A percentile compares a stretch with the other conserved stretches of the same genome.
Evolutionary conservation across 305 asterid genomes (phyloP).

Genomic region (Fraxinus velutina): DNA sequence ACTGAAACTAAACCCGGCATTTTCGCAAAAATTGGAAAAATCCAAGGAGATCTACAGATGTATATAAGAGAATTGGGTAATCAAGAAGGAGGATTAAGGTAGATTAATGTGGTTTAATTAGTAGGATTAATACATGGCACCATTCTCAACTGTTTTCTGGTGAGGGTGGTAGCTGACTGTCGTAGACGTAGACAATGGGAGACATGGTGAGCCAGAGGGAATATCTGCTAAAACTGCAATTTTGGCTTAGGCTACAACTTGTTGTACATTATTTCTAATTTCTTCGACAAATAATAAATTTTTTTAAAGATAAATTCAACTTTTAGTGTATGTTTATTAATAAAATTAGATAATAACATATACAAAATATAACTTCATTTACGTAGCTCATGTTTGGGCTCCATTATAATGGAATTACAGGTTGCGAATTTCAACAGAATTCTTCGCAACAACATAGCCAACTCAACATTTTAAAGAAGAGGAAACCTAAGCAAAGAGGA

Average conservation of each 20-base stretch:
- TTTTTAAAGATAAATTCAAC: background rate
- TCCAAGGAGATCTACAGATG: background rate
- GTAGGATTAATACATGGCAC: background rate
- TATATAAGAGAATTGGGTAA: background rate
- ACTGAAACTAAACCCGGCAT: conserved; percentile 95
- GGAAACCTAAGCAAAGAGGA: background rate
- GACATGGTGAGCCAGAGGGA: background rate
- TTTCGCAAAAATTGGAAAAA: background rate
- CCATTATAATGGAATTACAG: background rate
- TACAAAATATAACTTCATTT: background rate
- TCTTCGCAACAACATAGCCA: background rate
- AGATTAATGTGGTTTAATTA: background rate
- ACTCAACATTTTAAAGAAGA: background rate
- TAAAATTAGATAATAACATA: no score
- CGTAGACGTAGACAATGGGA: background rate
- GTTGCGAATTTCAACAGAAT: background rate
- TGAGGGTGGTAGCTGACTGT: background rate
- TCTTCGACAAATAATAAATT: background rate
- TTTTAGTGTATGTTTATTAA: background rate
- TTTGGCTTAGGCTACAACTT: background rate
- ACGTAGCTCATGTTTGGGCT: no score
- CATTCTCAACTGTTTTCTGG: background rate
- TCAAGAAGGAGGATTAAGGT: background rate
- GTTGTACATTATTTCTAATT: background rate
- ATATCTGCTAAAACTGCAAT: background rate